Percentiles rank a stretch among this genome's conserved stretches.
Evolutionary conservation across 2,329 filamentous ascomycete genomes (phyloP).

Genomic region (Conoideocrella luteorostrata): DNA sequence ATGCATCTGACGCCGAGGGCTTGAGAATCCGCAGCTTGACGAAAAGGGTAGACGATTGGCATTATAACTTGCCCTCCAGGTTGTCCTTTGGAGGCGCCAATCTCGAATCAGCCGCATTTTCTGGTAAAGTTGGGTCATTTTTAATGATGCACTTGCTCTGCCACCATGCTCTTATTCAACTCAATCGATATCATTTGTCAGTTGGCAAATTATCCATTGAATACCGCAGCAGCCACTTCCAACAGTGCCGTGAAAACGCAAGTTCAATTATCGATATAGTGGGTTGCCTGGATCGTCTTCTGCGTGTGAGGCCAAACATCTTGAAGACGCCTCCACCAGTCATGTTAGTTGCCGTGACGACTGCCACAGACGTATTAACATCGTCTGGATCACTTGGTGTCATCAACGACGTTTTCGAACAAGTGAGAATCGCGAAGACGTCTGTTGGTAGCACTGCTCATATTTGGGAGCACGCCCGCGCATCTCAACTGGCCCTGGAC

Average conservation of each 20-base stretch:
- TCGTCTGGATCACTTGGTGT: constrained; percentile 49
- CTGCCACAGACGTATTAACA: constrained; percentile 61
- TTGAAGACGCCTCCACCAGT: constrained; percentile 50
- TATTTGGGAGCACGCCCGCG: constrained; percentile 53
- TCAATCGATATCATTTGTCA: constrained; percentile 54
- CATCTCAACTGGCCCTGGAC: constrained; percentile 42
- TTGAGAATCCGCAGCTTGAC: constrained; percentile 39
- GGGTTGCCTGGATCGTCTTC: constrained; percentile 32
- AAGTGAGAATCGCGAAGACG: constrained; percentile 45
- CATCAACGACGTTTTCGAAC: constrained; percentile 45
- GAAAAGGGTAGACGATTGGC: constrained; percentile 52
- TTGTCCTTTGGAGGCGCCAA: constrained; percentile 51
- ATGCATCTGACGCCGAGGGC: constrained; percentile 20
- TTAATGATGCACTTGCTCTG: constrained; percentile 62
- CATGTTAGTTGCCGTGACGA: constrained; percentile 53
- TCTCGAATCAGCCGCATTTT: constrained; percentile 47
- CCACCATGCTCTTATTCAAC: constrained; percentile 55
- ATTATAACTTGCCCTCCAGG: constrained; percentile 45
- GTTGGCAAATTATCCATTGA: constrained; percentile 30
- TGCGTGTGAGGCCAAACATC: constrained; percentile 23
- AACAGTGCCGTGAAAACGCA: constrained; percentile 45
- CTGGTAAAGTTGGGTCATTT: constrained; percentile 50
- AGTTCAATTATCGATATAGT: constrained; percentile 43
- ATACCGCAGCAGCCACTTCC: constrained; percentile 37
- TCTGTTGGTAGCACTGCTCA: constrained; percentile 49